Base-by-base conservation (phyloP, 495 filamentous ascomycete genomes). In the Annulohypoxylon maeteangense region DNA sequence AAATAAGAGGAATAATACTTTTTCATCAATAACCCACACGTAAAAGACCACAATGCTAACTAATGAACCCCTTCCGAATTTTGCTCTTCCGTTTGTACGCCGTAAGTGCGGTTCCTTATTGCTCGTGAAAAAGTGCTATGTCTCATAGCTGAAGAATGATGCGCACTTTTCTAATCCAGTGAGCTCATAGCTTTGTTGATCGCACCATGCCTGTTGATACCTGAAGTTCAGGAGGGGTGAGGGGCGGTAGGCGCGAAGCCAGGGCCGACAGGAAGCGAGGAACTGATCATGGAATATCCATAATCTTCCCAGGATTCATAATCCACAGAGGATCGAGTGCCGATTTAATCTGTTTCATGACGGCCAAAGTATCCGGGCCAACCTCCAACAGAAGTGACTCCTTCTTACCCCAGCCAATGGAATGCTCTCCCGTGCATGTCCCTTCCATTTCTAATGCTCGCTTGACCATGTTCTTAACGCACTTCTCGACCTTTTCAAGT, bases 221-320 rank as follows among this genome's bases (percentile, higher is more conserved):
- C 16, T 12, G 14, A 20, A 32, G 18, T 7, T n/a, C n/a, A n/a
- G n/a, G n/a, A n/a, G n/a, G n/a, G n/a, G n/a, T n/a, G n/a, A n/a
- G n/a, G n/a, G n/a, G n/a, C n/a, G n/a, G n/a, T n/a, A n/a, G n/a
- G n/a, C n/a, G n/a, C n/a, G n/a, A n/a, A n/a, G n/a, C n/a, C n/a
- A n/a, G n/a, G 5, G 11, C 40, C 27, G 29, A 54, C 20, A 8
- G 20, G 27, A 31, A 16, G 22, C 18, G 44, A 60, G 32, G 44
- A 54, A 8, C 29, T n/a, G n/a, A n/a, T 66, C 48, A 68, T 7
- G 83, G 81, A 22, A 85, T 51, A 72, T 95, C 92, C 74, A 95
- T 92, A 44, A 97, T 94, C 81, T 97, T 96, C 4, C 92, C 93
- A 2, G 93, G 93, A 68, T 97, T 97, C 88, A 97, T 86, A 47